Evolutionary conservation across 2,329 filamentous ascomycete species (phyloP), one percentile per base, ranked within the genome.

Genomic region (Arthroderma sp.): DNA sequence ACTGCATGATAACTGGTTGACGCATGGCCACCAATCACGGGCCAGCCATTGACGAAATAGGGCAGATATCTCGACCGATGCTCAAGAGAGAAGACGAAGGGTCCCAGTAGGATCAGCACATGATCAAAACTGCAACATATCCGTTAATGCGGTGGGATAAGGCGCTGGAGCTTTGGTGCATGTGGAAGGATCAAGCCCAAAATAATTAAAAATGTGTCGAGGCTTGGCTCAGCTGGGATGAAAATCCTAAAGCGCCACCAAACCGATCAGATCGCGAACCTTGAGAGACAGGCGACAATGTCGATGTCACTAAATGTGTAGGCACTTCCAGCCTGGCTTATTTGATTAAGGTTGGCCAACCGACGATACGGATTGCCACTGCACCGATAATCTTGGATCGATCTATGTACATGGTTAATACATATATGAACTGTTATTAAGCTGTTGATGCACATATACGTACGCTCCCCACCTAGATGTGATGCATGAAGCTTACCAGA

Each of bases 401-500:
- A 17, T 37, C 35, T 13, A 9, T 37, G 35, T 5, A 15, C 35
- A 37, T 5, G 35, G 35, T 15, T 11, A 3, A 8, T 37, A 37
- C 8, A 3, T 13, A 37, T 13, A 37, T 2, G 9, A 37, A 7
- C 28, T 31, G 28, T 31, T 21, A 17, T 9, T 9, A 43, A 43
- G 39, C 17, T 43, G 35, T 51, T 51, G 47, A 31, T 13, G 28
- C 47, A 33, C 28, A 51, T 25, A 21, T 19, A 51, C n/a, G 23
- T 33, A 4, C 6, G 25, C 23, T 28, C 21, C 43, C 43, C 43
- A 31, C 43, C 15, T 17, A n/a, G 15, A 25, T 15, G 25, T 23
- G 47, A 51, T 51, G 47, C 47, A 51, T 51, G 47, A 19, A 33
- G 28, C 47, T 51, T 51, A 51, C 47, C 47, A 51, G 25, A n/a